Conservation (phyloP, 2,329 filamentous ascomycete species). For the Fonsecaea multimorphosa region DNA sequence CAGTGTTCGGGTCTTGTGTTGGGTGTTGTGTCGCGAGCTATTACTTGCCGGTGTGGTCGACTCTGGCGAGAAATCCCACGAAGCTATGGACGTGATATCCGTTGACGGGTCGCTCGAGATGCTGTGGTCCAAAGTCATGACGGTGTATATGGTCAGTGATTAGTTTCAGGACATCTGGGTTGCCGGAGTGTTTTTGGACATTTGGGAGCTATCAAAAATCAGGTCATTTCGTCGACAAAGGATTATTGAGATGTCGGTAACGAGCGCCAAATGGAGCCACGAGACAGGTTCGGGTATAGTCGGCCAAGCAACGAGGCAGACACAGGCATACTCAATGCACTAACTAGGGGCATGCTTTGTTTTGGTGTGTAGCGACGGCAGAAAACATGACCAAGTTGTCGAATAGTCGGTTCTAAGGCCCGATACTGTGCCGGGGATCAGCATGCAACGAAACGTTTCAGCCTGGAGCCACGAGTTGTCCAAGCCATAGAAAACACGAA, state of each 20-base stretch:
- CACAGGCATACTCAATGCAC: conserved; percentile 13
- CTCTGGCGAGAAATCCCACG: conserved; percentile 29
- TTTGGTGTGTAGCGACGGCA: conserved; percentile 9
- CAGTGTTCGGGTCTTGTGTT: conserved; percentile 36
- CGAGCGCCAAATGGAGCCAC: conserved; percentile 21
- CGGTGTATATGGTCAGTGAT: conserved; percentile 11
- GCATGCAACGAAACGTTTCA: conserved; percentile 31
- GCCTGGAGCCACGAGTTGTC: conserved; percentile 26
- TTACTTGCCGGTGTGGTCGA: conserved; percentile 11
- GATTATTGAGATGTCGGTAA: conserved; percentile 12
- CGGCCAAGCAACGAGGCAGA: conserved; percentile 34
- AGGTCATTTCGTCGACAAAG: conserved; percentile 5
- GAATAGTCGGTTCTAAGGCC: not conserved
- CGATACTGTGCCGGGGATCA: conserved; percentile 3
- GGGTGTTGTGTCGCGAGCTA: conserved; percentile 9
- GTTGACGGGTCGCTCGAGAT: conserved; percentile 19
- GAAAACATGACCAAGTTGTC: conserved; percentile 8
- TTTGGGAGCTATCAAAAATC: conserved; percentile 9
- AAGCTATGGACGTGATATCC: conserved; percentile 23
- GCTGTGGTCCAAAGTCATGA: conserved; percentile 26
- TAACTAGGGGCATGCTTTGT: conserved; percentile 7
- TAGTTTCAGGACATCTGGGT: conserved; percentile 19
- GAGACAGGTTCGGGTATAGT: conserved; percentile 30
- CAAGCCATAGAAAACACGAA: conserved; percentile 18
- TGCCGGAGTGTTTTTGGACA: conserved; percentile 8